Base-by-base conservation (phyloP, 768 basidiomycete genomes). In the Hortiboletus campestris region DNA sequence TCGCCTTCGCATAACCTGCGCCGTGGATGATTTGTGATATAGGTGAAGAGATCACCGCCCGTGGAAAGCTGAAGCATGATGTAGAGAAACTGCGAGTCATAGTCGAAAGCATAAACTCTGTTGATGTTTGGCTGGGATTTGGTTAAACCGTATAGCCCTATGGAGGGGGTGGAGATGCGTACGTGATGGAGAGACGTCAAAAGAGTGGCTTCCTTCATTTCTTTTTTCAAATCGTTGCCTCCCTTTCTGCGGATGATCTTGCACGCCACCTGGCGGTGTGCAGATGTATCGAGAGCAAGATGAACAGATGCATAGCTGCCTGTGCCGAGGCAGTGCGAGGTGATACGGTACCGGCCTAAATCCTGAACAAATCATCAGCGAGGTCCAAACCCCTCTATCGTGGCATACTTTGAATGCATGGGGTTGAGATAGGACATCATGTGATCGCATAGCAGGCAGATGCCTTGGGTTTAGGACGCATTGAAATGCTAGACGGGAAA, bases 41-140 rank as follows among this genome's bases (percentile, higher is more conserved):
- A 91, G 3, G 88, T 89, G 69, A 92, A 92, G n/a, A 93, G 79
- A 64, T 93, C 91, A 22, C 90, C 91, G 11, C 91, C 90, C 0
- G 90, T 91, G 63, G 88, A 91, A 9, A 93, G 76, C 69, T 93
- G 86, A 34, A 93, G 83, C 71, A 93, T 91, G 41, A 93, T 89
- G 68, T 91, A 86, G 81, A 88, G 76, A 66, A 86, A 87, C 60
- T 78, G 78, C 1, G 80, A 74, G 57, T 83, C 76, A 34, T 82
- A 78, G 65, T 86, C 83, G 12, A 88, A 84, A 51, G 84, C 86
- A 62, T 84, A 85, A 41, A 91, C 85, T 48, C 81, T 80, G 63
- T 91, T 92, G 46, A 93, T 91, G 56, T 91, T 91, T 11, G 90
- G 88, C 90, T 92, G 56, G 25, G 32, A 28, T 53, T 34, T 42